Percentiles rank a stretch among this genome's conserved stretches.
phyloP scores from a whole-genome alignment of 192 early-diverging fungal species.

The Umbelopsis sp. region DNA sequence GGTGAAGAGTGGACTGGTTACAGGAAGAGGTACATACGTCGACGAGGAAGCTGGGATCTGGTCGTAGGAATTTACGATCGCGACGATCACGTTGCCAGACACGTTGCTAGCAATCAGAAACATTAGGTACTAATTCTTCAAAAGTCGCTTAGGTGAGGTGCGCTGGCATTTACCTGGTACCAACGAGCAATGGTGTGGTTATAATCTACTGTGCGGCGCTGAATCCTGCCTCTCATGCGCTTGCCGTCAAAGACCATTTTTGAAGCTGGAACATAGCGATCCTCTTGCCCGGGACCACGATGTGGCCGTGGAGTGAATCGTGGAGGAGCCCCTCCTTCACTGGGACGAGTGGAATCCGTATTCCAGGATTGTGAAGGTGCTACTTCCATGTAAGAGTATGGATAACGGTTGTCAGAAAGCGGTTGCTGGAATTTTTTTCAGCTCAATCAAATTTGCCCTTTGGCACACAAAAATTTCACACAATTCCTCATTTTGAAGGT shows the following conservation, averaged over 20 bases:
- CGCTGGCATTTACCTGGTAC: slow-evolving; percentile 58
- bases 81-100: slow-evolving; percentile 53
- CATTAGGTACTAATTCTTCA: not conserved
- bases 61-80: slow-evolving; percentile 60
- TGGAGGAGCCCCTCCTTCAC: slow-evolving; percentile 14
- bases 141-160: not conserved
- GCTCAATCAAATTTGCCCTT: not conserved
- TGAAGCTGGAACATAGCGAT: slow-evolving; percentile 21
- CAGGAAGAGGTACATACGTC: slow-evolving; percentile 53
- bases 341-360: not conserved
- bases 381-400: slow-evolving; percentile 1
- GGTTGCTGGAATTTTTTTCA: not conserved
- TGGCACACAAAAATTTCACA: not conserved
- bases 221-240: slow-evolving; percentile 85
- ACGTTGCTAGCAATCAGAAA: slow-evolving; percentile 43
- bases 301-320: not conserved
- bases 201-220: slow-evolving; percentile 93
- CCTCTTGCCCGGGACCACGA: not conserved
- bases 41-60: slow-evolving; percentile 73
- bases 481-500: not conserved
- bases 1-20: not conserved
- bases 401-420: not conserved
- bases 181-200: slow-evolving; percentile 79
- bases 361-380: slow-evolving; percentile 14
- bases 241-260: slow-evolving; percentile 66